Base-by-base conservation (phyloP, 768 basidiomycete genomes). In the Auricularia cornea region DNA sequence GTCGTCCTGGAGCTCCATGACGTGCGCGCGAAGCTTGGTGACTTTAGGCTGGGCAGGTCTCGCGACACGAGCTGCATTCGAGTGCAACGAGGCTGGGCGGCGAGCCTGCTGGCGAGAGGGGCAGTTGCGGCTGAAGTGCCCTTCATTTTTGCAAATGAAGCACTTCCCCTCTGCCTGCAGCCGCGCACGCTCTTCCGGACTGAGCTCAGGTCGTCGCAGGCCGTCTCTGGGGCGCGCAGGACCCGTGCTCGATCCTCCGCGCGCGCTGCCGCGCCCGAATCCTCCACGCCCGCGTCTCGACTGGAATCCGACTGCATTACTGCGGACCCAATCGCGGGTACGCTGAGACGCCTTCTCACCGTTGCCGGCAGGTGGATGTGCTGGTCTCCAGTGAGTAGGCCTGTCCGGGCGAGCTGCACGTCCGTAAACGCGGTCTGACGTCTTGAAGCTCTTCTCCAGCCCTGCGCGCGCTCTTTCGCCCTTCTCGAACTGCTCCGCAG, bases 401-500 rank as follows among this genome's bases (percentile, higher is more conserved):
- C 3, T 1, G 1, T 48, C 4, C 6, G 44, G 1, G 20, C 20
- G 2, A 0, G 23, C 20, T 48, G 20, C 20, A 1, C 44, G 44
- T 1, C 44, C 20, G 44, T 48, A 6, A 4, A 48, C 44, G 1
- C 44, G 44, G 20, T 48, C 44, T 1, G 44, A 23, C 0, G 23
- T 20, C 1, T 48, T 12, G 11, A 23, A 14, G 20, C 20, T 12
- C 0, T 18, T 8, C 6, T 48, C 44, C 1, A 20, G 11, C 1
- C 44, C 44, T 3, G 44, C 23, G 44, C 44, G 44, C 10, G 44
- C 44, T 66, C 67, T 61, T 10, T 70, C 68, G 0, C 76, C 68
- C 0, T 76, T 72, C 44, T 81, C 78, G 23, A 74, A 68, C 0
- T 69, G 35, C 35, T 75, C 70, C 0, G 78, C 78, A 0, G 65